These are phyloP conservation scores for Trametes versicolor DNA, from an alignment of 1,284 basidiomycete species.

Conservation along the genomic window DNA sequence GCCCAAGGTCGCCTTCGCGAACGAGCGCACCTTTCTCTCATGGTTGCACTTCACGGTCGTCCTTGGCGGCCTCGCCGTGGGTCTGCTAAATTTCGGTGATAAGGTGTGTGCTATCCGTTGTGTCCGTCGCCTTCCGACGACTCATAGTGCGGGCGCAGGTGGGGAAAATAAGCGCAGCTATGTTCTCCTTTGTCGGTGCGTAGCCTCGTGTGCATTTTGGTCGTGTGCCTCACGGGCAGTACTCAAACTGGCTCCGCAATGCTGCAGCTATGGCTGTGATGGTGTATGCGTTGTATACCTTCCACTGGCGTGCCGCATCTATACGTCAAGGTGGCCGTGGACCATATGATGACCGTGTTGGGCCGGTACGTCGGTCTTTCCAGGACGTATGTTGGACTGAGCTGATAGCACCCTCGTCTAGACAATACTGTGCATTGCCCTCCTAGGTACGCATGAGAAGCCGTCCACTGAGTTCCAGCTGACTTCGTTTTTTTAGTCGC, in stretches of 20 bases:
- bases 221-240: conserved; percentile 19
- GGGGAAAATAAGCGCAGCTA: conserved; percentile 90
- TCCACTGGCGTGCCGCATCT: conserved; percentile 95
- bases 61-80: conserved; percentile 93
- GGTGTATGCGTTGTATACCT: conserved; percentile 95
- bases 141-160: conserved; percentile 57
- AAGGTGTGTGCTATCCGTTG: conserved; percentile 61
- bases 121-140: not conserved
- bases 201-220: conserved; percentile 30
- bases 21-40: conserved; percentile 95
- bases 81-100: conserved; percentile 97
- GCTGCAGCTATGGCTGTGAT: conserved; percentile 93
- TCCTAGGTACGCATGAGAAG: conserved; percentile 71
- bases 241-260: not conserved
- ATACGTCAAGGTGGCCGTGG: conserved; percentile 93
- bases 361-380: conserved; percentile 64
- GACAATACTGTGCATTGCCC: conserved; percentile 88
- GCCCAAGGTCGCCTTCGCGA: conserved; percentile 95
- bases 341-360: conserved; percentile 96
- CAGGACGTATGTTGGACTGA: conserved; percentile 14
- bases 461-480: not conserved
- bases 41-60: conserved; percentile 98
- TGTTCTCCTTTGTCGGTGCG: conserved; percentile 93
- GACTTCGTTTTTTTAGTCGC: conserved; percentile 64
- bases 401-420: conserved; percentile 43